Evolutionary conservation across 2,329 filamentous ascomycete species (phyloP).

Genomic region (Penicillium sp.): DNA sequence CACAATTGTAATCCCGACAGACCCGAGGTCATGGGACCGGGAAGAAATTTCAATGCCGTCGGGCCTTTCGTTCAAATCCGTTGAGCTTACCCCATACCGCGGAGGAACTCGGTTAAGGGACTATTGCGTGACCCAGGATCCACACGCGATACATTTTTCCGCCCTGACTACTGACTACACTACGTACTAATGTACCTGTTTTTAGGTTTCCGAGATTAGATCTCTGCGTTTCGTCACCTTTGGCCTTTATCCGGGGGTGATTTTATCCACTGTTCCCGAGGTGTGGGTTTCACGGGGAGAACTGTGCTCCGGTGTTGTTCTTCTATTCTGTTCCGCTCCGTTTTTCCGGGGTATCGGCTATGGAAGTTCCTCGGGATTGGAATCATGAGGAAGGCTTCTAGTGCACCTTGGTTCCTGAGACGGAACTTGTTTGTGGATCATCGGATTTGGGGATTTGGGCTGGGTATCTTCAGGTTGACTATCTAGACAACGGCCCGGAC

Average conservation of each 20-base stretch:
- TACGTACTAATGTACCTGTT: background rate
- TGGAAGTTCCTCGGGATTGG: background rate
- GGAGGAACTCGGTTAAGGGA: constrained; percentile 1
- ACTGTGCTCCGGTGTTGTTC: background rate
- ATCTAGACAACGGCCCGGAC: background rate
- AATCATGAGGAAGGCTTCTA: no score
- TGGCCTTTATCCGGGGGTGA: background rate
- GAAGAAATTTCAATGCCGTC: background rate
- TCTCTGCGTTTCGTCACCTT: background rate
- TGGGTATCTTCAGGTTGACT: background rate
- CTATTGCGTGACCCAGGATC: constrained; percentile 2
- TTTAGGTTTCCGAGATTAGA: background rate
- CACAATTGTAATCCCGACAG: background rate
- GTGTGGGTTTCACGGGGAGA: background rate
- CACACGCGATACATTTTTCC: background rate
- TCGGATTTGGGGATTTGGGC: background rate
- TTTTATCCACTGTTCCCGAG: background rate
- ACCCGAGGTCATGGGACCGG: constrained; percentile 10
- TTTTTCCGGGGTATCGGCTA: background rate
- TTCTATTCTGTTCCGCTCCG: background rate
- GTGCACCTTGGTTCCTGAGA: background rate
- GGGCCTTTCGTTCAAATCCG: background rate
- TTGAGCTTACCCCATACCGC: background rate
- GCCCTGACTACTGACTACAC: background rate
- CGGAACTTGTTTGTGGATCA: no score